Base-by-base conservation (phyloP, 768 basidiomycete species). In the Suillus spraguei region DNA sequence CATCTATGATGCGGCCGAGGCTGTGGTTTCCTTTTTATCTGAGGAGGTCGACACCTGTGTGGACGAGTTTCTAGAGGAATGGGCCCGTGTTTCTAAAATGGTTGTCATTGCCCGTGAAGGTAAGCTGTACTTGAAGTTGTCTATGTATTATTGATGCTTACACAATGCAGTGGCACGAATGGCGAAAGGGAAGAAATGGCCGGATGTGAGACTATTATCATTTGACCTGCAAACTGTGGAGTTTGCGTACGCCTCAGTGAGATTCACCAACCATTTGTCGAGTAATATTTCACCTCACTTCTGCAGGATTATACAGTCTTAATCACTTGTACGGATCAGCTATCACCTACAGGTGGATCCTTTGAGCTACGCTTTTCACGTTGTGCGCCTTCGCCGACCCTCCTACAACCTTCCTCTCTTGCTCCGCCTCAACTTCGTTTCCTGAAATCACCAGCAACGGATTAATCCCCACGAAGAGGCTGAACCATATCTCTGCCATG, bases 181-280 rank as follows among this genome's bases (percentile, higher is more conserved):
- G 87, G 85, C 91, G 17, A 87, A 89, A 67, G 81, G 83, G 64
- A 85, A 84, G 63, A 81, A 80, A 35, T 95, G 91, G 88, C 76
- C 77, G 24, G 93, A 91, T 69, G 86, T 97, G 22, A 85, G 85
- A n/a, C 77, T 97, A 59, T 82, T 95, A 63, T 94, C 92, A 5
- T 97, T 97, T 74, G 94, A 97, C 74, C 78, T 97, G 17, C 94
- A 94, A 69, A 94, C 93, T 0, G 94, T 95, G n/a, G 90, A 95
- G 69, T 91, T 97, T 71, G 86, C 87, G 2, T 96, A 96, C 72
- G 84, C 89, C 11, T 77, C 77, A 60, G 91, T 87, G 72, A 65
- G 79, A 64, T 64, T 3, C 38, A 55, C 17, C 52, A 46, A 10
- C 11, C 11, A 24, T 24, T 32, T 49, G 55, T 39, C 41, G 11